Evolutionary conservation across 1,284 basidiomycete genomes (phyloP).

Genomic region (Irpex sp.): DNA sequence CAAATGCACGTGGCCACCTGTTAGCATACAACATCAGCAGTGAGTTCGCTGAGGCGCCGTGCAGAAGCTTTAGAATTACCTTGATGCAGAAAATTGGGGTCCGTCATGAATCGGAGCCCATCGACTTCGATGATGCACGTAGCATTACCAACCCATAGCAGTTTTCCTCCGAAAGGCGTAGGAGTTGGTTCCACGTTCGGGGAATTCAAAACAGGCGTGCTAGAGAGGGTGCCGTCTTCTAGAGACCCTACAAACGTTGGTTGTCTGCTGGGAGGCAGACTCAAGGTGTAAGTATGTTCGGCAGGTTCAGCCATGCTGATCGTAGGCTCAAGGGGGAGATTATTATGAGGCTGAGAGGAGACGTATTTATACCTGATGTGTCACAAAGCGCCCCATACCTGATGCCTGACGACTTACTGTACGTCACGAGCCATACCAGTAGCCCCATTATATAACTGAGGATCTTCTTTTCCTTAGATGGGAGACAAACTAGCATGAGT

Average conservation of each 20-base stretch:
- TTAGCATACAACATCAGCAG: neutral
- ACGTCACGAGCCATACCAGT: too few relatives aligned
- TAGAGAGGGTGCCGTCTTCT: conserved; percentile 14
- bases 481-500: too few relatives aligned
- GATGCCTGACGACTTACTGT: too few relatives aligned
- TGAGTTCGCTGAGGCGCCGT: neutral
- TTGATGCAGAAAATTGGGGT: neutral
- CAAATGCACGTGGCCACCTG: neutral
- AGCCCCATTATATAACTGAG: too few relatives aligned
- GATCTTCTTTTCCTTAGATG: too few relatives aligned
- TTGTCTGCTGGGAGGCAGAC: neutral
- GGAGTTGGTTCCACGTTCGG: neutral
- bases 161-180: neutral
- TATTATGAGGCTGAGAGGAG: too few relatives aligned
- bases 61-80: neutral
- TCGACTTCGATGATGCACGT: neutral
- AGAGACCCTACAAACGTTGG: neutral
- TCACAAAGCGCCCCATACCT: too few relatives aligned
- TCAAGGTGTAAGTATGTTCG: neutral
- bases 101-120: neutral
- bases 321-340: too few relatives aligned
- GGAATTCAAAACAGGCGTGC: neutral
- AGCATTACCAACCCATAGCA: neutral
- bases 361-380: too few relatives aligned
- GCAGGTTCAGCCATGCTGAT: too few relatives aligned